A percentile compares a stretch with the other conserved stretches of the same genome.
phyloP scores from a whole-genome alignment of 169 alveolate species.

The Plasmodium coatneyi region DNA sequence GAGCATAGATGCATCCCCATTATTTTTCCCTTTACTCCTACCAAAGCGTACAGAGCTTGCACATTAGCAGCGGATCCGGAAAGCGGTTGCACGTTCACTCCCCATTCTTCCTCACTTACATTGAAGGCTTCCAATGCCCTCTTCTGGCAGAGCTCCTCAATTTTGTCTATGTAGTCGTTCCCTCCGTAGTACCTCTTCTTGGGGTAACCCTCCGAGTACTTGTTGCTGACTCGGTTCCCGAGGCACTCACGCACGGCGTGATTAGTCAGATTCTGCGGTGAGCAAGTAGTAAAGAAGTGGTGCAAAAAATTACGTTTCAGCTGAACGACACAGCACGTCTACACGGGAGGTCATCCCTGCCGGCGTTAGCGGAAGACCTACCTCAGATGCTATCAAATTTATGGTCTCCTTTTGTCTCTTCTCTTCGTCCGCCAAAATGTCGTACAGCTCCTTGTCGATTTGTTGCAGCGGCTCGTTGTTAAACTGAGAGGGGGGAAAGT shows the following conservation, averaged over 20 bases:
- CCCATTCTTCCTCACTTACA: slow-evolving; percentile 95
- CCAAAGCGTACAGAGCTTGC: slow-evolving; percentile 94
- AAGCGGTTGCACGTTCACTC: slow-evolving; percentile 97
- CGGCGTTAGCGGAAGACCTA: neutral
- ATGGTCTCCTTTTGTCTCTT: slow-evolving; percentile 86
- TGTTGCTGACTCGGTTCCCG: slow-evolving; percentile 93
- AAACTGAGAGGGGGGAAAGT: slow-evolving; percentile 1
- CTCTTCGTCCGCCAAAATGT: slow-evolving; percentile 84
- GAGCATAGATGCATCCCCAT: slow-evolving; percentile 96
- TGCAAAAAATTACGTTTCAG: neutral
- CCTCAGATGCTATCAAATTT: slow-evolving; percentile 90
- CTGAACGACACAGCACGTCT: neutral
- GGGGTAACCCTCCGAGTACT: slow-evolving; percentile 97
- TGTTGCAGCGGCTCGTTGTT: slow-evolving; percentile 76
- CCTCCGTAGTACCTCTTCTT: slow-evolving; percentile 96
- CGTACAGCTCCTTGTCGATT: slow-evolving; percentile 87
- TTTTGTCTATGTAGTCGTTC: slow-evolving; percentile 89
- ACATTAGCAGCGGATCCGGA: slow-evolving; percentile 98
- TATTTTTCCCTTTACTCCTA: slow-evolving; percentile 96
- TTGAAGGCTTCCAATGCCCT: slow-evolving; percentile 96
- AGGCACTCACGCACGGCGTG: slow-evolving; percentile 92
- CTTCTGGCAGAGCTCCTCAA: slow-evolving; percentile 90
- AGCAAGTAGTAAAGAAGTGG: neutral
- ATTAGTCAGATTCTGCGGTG: slow-evolving; percentile 88
- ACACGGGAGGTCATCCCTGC: neutral